phyloP scores from a whole-genome alignment of 2,329 filamentous ascomycete species.

The Hymenoscyphus linearis region DNA sequence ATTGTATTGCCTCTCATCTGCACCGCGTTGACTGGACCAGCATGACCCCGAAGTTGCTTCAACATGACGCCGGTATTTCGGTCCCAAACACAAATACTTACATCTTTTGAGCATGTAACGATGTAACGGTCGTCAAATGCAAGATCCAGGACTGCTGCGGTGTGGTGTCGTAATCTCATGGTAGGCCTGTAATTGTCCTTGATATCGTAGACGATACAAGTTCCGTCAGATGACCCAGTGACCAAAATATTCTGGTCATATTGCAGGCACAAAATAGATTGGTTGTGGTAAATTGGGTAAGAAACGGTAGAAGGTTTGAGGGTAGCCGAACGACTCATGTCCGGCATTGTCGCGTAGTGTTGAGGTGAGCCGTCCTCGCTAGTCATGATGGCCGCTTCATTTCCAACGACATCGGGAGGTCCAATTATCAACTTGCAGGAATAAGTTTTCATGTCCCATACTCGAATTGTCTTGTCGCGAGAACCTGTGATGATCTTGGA shows the following conservation, averaged over 20 bases:
- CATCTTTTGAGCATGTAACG: conserved; percentile 95
- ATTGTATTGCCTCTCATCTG: conserved; percentile 90
- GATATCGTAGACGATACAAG: conserved; percentile 87
- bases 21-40: conserved; percentile 91
- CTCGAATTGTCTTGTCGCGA: conserved; percentile 87
- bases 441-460: conserved; percentile 92
- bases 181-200: conserved; percentile 73
- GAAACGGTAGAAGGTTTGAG: conserved; percentile 51
- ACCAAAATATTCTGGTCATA: conserved; percentile 92
- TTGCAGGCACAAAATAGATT: conserved; percentile 90
- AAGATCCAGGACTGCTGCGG: conserved; percentile 85
- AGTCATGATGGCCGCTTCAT: conserved; percentile 42
- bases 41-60: conserved; percentile 77
- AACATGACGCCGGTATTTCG: conserved; percentile 70
- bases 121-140: conserved; percentile 91
- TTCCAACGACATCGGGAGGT: conserved; percentile 58
- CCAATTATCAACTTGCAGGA: conserved; percentile 84
- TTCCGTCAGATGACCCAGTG: conserved; percentile 88
- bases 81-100: conserved; percentile 91
- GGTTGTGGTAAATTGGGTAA: conserved; percentile 69
- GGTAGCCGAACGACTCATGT: conserved; percentile 33
- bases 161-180: conserved; percentile 70
- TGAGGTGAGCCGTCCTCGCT: conserved; percentile 46
- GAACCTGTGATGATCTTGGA: conserved; percentile 96
- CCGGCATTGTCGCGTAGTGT: conserved; percentile 50